Conservation (phyloP, 108 stramenopile genomes). For the Conticribra weissflogii region DNA sequence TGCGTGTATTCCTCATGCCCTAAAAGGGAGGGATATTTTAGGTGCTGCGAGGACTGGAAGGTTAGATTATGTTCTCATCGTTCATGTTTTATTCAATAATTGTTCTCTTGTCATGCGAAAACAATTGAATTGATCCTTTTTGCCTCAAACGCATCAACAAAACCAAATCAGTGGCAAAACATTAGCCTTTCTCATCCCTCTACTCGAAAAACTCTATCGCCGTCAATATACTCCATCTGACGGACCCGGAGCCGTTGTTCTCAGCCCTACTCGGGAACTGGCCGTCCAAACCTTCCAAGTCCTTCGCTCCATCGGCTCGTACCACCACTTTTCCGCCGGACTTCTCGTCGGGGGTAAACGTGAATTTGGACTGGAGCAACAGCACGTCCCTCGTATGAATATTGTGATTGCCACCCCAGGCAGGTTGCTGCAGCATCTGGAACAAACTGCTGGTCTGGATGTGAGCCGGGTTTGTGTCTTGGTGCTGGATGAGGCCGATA, state of each 20-base stretch:
- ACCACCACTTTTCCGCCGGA: conserved; percentile 93
- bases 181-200: conserved; percentile 87
- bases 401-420: conserved; percentile 97
- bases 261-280: conserved; percentile 98
- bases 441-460: conserved; percentile 96
- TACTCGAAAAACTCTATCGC: conserved; percentile 86
- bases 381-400: conserved; percentile 81
- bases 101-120: neutral
- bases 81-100: neutral
- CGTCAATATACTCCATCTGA: conserved; percentile 77
- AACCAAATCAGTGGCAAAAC: conserved; percentile 80
- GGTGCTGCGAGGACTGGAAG: conserved; percentile 95
- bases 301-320: conserved; percentile 81
- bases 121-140: neutral
- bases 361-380: conserved; percentile 93
- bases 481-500: conserved; percentile 98
- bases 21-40: conserved; percentile 91
- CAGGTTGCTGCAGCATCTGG: conserved; percentile 96
- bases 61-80: conserved; percentile 15
- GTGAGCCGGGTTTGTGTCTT: conserved; percentile 84
- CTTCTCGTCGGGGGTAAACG: conserved; percentile 96
- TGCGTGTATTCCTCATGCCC: conserved; percentile 92
- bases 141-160: too few relatives aligned
- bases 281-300: conserved; percentile 99
- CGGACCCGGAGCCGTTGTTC: conserved; percentile 93